Evolutionary conservation across 139 green algal species (phyloP).

Genomic region (Tetraselmis chui): DNA sequence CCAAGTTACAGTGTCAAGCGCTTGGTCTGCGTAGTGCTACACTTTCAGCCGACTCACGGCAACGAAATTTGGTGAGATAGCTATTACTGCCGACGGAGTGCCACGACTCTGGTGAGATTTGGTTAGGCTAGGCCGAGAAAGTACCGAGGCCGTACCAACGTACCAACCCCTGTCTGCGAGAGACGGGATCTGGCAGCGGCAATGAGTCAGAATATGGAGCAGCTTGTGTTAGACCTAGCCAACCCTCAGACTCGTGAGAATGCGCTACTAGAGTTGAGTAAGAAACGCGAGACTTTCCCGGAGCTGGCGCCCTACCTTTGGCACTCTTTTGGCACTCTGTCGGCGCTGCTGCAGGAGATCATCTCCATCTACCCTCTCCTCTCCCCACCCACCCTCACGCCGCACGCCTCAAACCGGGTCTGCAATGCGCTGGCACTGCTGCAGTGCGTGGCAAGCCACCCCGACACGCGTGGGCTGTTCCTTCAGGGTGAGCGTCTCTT

Average conservation of each 20-base stretch:
- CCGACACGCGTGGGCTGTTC: slow-evolving; percentile 88
- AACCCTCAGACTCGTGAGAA: slow-evolving; percentile 74
- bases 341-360: slow-evolving; percentile 94
- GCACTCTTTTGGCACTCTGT: slow-evolving; percentile 94
- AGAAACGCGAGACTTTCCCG: slow-evolving; percentile 91
- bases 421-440: slow-evolving; percentile 96
- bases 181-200: too few relatives aligned
- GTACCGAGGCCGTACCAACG: too few relatives aligned
- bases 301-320: slow-evolving; percentile 94
- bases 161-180: too few relatives aligned
- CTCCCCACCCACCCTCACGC: slow-evolving; percentile 82
- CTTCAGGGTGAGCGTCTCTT: slow-evolving; percentile 62
- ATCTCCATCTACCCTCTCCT: slow-evolving; percentile 95
- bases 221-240: slow-evolving; percentile 72
- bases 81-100: too few relatives aligned
- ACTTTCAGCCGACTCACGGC: too few relatives aligned
- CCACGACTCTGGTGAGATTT: too few relatives aligned
- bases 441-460: slow-evolving; percentile 95
- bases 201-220: slow-evolving; percentile 32
- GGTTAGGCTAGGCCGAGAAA: too few relatives aligned
- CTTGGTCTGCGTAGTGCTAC: too few relatives aligned
- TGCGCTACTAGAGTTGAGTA: slow-evolving; percentile 93
- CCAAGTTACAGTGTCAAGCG: too few relatives aligned
- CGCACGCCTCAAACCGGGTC: slow-evolving; percentile 92
- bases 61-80: too few relatives aligned